A percentile compares a stretch with the other conserved stretches of the same genome.
These are phyloP conservation scores for Tetrastigma voinierianum DNA, from an alignment of 164 flowering plant species.

Conservation along the genomic window DNA sequence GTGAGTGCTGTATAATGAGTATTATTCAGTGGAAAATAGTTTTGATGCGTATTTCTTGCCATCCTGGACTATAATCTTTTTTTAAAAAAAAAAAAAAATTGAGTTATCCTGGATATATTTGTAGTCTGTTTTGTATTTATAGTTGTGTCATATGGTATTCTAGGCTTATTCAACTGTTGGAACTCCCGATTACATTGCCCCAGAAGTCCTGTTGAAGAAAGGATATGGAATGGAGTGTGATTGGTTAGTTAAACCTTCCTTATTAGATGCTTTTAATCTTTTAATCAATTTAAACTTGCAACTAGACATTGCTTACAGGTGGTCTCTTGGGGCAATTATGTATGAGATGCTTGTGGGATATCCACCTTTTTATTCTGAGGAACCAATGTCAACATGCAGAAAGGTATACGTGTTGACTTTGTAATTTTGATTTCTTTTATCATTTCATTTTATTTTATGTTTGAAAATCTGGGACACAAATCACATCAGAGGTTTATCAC, in stretches of 20 bases:
- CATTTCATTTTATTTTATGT: background rate
- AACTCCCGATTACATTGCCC: conserved; percentile 31
- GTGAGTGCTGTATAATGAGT: too few species aligned
- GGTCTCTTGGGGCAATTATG: conserved; percentile 51
- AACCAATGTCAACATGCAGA: conserved; percentile 62
- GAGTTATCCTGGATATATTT: background rate
- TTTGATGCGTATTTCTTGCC: background rate
- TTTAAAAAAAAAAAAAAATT: background rate
- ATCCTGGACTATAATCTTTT: background rate
- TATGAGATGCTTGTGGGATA: conserved; percentile 40
- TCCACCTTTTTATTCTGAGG: conserved; percentile 66
- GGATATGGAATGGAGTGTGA: conserved; percentile 55
- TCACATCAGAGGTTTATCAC: background rate
- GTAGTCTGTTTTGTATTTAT: background rate
- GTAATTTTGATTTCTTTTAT: background rate
- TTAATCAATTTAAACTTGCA: background rate
- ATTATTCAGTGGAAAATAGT: too few species aligned
- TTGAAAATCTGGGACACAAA: too few species aligned
- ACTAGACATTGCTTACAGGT: conserved; percentile 30
- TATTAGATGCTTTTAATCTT: background rate
- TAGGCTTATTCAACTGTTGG: conserved; percentile 50
- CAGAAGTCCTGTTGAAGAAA: conserved; percentile 24
- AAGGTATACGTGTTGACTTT: conserved; percentile 30
- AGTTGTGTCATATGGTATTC: conserved; percentile 3
- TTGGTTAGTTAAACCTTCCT: conserved; percentile 24